Base-by-base conservation (phyloP, 2,329 filamentous ascomycete genomes). In the Penicillium sp. region DNA sequence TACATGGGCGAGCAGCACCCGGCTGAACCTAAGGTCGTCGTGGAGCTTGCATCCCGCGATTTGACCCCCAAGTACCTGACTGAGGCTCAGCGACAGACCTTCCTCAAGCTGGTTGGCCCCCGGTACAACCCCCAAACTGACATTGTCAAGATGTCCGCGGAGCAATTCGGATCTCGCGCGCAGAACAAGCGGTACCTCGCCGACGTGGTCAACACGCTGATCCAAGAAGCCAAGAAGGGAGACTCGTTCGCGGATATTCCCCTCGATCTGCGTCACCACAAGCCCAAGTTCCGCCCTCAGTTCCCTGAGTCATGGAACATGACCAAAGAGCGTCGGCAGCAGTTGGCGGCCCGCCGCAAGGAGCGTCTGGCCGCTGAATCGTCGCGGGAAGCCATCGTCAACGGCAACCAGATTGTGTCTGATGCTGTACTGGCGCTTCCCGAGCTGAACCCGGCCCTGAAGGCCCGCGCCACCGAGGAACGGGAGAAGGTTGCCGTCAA, bases 131-230 rank as follows among this genome's bases (percentile, higher is more conserved):
- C 93, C 0, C 84, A 88, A 68, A 92, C 83, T 56, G 87, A 92
- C 68, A 81, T 91, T 60, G 82, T 97, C 69, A 92, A 91, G 78
- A 96, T 99, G 84, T 92, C 90, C 73, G 91, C 90, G 79, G 95
- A 98, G 77, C 88, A 88, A 73, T 96, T 90, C 75, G 87, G 91
- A 73, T 90, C 93, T 57, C 90, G 92, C 73, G 91, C 93, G 17
- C 93, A 98, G 81, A 99, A 99, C 82, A 99, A 98, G 83, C 88
- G 91, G n/a, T 95, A 95, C 75, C 83, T 99, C 22, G 89, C 87
- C 55, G 91, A 96, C 69, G 77, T 92, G 51, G 85, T 98, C 52
- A 82, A 89, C 63, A 85, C 83, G 52, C 79, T 99, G 65, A 79
- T 99, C 60, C 81, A 80, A 6, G 88, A 91, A 72, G 92, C 93